Conservation (phyloP, 179 eudicot genomes). For the Carnegiea gigantea region DNA sequence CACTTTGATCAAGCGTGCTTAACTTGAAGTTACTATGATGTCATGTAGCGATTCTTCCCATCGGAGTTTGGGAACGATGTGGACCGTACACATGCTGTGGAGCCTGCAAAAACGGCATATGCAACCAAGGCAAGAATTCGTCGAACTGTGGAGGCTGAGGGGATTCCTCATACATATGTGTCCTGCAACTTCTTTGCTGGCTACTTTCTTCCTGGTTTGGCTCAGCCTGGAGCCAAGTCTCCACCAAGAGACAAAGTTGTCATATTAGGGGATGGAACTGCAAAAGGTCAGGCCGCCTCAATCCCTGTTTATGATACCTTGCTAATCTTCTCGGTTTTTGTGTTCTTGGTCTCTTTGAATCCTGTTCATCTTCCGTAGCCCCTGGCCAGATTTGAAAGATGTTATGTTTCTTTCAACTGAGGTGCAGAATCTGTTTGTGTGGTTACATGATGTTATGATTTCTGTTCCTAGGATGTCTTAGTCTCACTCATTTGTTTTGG, state of each 20-base stretch:
- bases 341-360: no score
- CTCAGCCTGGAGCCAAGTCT: constrained; percentile 66
- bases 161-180: constrained; percentile 57
- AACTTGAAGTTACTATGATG: neutral
- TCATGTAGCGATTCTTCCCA: constrained; percentile 36
- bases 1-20: neutral
- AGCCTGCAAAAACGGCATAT: constrained; percentile 54
- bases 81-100: constrained; percentile 57
- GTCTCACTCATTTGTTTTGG: no score
- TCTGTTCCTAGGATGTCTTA: no score
- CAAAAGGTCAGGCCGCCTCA: constrained; percentile 47
- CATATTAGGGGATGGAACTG: constrained; percentile 78
- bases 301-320: no score
- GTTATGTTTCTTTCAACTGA: no score
- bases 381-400: no score
- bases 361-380: no score
- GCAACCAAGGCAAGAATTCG: constrained; percentile 44
- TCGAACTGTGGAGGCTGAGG: constrained; percentile 52
- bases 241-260: constrained; percentile 74
- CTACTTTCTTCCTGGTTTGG: constrained; percentile 51
- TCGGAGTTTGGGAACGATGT: constrained; percentile 52
- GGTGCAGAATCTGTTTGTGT: no score
- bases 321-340: no score
- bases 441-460: no score
- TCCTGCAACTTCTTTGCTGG: constrained; percentile 57